Conservation (phyloP, 2,329 filamentous ascomycete species). For the Alternaria arbusti region DNA sequence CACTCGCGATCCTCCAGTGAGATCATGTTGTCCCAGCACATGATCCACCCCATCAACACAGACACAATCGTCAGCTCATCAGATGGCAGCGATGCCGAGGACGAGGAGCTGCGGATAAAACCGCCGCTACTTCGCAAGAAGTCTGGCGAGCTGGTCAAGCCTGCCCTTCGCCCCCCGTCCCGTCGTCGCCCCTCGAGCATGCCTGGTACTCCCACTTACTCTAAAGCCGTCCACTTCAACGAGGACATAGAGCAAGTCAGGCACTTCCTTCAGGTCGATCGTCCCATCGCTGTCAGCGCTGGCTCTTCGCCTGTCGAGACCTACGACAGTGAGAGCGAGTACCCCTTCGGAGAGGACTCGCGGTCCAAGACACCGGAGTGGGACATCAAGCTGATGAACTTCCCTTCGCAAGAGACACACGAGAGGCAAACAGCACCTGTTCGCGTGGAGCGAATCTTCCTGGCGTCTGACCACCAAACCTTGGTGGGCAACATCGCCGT, state of each 20-base stretch:
- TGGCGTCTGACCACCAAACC: constrained; percentile 86
- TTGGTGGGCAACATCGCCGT: constrained; percentile 84
- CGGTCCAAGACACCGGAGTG: constrained; percentile 69
- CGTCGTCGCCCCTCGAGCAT: constrained; percentile 88
- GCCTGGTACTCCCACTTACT: constrained; percentile 94
- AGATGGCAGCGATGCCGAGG: constrained; percentile 62
- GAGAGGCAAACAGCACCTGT: constrained; percentile 71
- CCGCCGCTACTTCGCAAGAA: constrained; percentile 98
- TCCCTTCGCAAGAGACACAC: constrained; percentile 68
- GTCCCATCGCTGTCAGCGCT: constrained; percentile 93
- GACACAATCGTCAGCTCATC: constrained; percentile 53
- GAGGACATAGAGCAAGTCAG: constrained; percentile 94
- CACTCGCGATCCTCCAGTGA: constrained; percentile 68
- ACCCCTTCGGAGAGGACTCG: constrained; percentile 73
- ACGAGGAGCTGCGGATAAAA: constrained; percentile 67
- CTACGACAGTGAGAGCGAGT: constrained; percentile 87
- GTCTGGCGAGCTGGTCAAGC: constrained; percentile 93
- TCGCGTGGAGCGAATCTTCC: constrained; percentile 83
- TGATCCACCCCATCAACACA: constrained; percentile 51
- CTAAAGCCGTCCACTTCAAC: constrained; percentile 98
- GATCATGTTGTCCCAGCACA: constrained; percentile 57
- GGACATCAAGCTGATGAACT: constrained; percentile 86
- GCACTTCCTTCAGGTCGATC: constrained; percentile 92
- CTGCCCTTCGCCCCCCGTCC: constrained; percentile 82
- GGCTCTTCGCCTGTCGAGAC: constrained; percentile 88